Conservation (phyloP, 495 filamentous ascomycete genomes). For the Lindgomyces ingoldianus region DNA sequence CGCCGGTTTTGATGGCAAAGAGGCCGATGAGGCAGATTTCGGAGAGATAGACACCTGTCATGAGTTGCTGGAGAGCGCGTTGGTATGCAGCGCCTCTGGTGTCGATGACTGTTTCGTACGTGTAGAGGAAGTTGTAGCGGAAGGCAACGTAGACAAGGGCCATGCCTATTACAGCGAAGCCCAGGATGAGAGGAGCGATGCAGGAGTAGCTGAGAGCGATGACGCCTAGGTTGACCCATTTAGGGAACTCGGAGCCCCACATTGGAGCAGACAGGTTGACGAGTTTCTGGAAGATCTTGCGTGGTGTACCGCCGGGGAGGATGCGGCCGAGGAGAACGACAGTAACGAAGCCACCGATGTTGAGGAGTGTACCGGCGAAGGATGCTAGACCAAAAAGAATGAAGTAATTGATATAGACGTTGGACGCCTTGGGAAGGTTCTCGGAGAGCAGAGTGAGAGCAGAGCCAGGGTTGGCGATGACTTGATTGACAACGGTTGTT, state of each 20-base stretch:
- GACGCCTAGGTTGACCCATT: constrained; percentile 80
- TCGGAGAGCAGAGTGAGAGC: constrained; percentile 67
- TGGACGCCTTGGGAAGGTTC: constrained; percentile 78
- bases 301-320: constrained; percentile 66
- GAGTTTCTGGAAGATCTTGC: constrained; percentile 73
- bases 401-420: constrained; percentile 95
- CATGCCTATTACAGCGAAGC: constrained; percentile 81
- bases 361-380: constrained; percentile 70
- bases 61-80: constrained; percentile 86
- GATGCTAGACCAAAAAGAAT: constrained; percentile 90
- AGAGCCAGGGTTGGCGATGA: constrained; percentile 62
- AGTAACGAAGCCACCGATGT: constrained; percentile 74
- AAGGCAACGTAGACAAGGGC: constrained; percentile 89
- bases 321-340: constrained; percentile 75
- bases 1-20: constrained; percentile 64
- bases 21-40: constrained; percentile 88
- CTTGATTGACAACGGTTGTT: constrained; percentile 65
- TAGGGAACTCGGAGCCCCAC: constrained; percentile 88
- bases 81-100: constrained; percentile 89
- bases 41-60: constrained; percentile 82
- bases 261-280: constrained; percentile 62
- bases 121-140: constrained; percentile 93
- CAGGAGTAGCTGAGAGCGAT: constrained; percentile 88
- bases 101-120: constrained; percentile 80
- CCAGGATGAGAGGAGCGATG: constrained; percentile 88